phyloP scores from a whole-genome alignment of 768 basidiomycete genomes.

The Leucosporidium creatinivorum region DNA sequence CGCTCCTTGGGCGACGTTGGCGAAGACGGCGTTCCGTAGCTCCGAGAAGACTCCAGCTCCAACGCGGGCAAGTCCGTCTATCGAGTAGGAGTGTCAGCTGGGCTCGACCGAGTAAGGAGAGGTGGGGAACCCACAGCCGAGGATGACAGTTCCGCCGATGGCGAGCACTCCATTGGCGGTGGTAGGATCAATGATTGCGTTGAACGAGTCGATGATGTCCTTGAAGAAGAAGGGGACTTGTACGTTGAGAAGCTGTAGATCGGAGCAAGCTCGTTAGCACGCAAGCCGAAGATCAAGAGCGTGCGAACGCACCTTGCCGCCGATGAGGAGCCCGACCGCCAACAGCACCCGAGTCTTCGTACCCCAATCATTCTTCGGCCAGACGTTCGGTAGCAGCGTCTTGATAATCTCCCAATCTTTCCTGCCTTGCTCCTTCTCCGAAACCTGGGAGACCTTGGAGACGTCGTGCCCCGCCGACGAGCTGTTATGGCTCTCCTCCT shows the following conservation, averaged over 20 bases:
- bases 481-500: conserved; percentile 4
- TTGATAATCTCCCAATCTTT: conserved; percentile 79
- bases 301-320: conserved; percentile 63
- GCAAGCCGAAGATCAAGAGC: neutral
- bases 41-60: conserved; percentile 85
- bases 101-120: neutral
- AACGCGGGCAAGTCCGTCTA: conserved; percentile 85
- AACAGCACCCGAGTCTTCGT: conserved; percentile 73
- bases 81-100: neutral
- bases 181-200: conserved; percentile 63
- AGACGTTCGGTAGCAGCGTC: conserved; percentile 75
- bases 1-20: conserved; percentile 87
- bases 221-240: conserved; percentile 99
- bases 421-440: conserved; percentile 26
- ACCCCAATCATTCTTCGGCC: conserved; percentile 69
- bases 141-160: conserved; percentile 76
- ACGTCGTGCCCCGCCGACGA: conserved; percentile 16
- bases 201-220: conserved; percentile 76
- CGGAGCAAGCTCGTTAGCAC: neutral
- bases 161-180: conserved; percentile 71
- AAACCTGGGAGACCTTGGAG: neutral
- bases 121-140: conserved; percentile 65
- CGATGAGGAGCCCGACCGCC: conserved; percentile 69
- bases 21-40: conserved; percentile 89
- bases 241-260: conserved; percentile 72